These are phyloP conservation scores for Eucalyptus erythrocorys DNA, from an alignment of 345 rosid genomes.

Conservation along the genomic window DNA sequence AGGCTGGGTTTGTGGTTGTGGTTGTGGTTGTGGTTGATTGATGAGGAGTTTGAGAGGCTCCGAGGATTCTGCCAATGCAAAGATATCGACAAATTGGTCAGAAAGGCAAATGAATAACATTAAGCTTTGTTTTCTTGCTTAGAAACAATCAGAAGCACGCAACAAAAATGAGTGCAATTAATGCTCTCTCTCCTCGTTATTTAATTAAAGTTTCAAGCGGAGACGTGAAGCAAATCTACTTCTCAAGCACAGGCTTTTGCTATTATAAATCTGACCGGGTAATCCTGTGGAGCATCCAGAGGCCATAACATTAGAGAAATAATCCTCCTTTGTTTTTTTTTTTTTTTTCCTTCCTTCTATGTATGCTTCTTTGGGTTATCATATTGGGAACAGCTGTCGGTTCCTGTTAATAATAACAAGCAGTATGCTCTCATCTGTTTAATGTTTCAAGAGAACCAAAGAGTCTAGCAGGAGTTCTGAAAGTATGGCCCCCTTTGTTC, in stretches of 20 bases:
- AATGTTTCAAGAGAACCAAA: background rate
- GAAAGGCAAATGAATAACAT: background rate
- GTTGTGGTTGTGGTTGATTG: background rate
- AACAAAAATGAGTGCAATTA: background rate
- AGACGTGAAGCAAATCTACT: background rate
- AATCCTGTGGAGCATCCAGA: background rate
- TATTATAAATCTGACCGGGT: background rate
- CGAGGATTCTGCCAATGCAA: background rate
- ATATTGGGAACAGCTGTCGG: background rate
- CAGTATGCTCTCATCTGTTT: background rate
- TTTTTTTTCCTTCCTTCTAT: background rate
- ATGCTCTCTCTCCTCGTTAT: background rate
- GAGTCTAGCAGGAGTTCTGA: background rate
- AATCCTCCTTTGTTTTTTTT: background rate
- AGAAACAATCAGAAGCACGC: background rate
- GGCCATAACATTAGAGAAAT: background rate
- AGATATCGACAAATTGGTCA: background rate
- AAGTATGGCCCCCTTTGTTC: background rate
- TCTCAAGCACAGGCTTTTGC: background rate
- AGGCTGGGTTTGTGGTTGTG: background rate
- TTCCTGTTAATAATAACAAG: background rate
- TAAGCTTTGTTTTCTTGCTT: background rate
- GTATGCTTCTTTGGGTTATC: background rate
- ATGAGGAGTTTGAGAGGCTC: background rate
- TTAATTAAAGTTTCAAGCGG: background rate